These are phyloP conservation scores for Diaporthe amygdali DNA, from an alignment of 2,329 filamentous ascomycete genomes.

Conservation along the genomic window DNA sequence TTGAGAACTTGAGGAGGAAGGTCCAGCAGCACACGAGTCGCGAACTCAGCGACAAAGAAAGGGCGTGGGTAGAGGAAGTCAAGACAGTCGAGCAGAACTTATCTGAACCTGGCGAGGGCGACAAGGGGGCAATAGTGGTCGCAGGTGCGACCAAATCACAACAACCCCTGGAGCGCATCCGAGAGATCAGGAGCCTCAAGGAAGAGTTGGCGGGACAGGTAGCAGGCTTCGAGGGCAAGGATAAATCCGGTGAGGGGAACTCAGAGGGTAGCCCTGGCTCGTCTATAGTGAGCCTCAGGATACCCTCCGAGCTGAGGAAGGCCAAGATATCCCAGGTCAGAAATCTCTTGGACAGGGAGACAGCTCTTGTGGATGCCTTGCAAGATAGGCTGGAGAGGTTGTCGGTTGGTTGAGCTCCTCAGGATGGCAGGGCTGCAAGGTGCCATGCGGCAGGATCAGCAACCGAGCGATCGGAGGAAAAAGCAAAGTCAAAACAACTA, in stretches of 20 bases:
- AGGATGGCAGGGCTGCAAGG: not conserved
- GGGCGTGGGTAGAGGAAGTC: conserved; percentile 53
- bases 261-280: conserved; percentile 33
- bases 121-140: conserved; percentile 19
- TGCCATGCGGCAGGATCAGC: not conserved
- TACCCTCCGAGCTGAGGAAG: conserved; percentile 65
- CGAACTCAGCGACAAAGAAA: conserved; percentile 68
- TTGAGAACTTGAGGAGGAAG: conserved; percentile 62
- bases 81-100: conserved; percentile 46
- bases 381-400: conserved; percentile 66
- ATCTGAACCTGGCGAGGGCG: conserved; percentile 37
- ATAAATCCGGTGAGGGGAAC: conserved; percentile 34
- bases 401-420: conserved; percentile 35
- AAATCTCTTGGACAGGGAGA: conserved; percentile 67
- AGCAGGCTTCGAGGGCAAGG: conserved; percentile 42
- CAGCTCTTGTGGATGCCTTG: conserved; percentile 71
- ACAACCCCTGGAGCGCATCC: conserved; percentile 61
- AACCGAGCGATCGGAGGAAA: not conserved
- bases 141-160: conserved; percentile 44
- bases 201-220: conserved; percentile 59
- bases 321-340: conserved; percentile 70
- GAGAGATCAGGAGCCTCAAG: conserved; percentile 59
- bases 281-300: conserved; percentile 49
- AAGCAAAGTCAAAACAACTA: conserved; percentile 11
- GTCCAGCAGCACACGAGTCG: conserved; percentile 51